Conservation (phyloP, 1,284 basidiomycete species). For the Cryptococcus wingfieldii region DNA sequence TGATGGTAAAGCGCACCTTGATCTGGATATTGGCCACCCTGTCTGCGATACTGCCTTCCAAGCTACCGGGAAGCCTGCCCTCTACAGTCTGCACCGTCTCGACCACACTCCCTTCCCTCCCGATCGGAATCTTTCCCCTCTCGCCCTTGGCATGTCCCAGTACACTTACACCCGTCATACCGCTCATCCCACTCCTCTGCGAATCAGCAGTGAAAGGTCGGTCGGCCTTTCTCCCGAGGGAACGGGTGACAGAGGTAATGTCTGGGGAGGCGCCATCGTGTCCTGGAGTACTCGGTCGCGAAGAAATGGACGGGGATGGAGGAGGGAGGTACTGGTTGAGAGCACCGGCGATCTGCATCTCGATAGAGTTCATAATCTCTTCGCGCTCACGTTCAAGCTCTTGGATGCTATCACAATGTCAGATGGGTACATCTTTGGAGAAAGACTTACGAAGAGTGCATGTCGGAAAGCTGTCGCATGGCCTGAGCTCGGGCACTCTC, state of each 20-base stretch:
- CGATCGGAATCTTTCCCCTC: background rate
- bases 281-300: slow-evolving; percentile 7
- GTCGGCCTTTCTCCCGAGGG: background rate
- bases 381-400: slow-evolving; percentile 46
- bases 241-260: background rate
- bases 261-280: background rate
- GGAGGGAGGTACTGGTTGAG: slow-evolving; percentile 17
- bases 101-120: background rate
- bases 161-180: slow-evolving; percentile 8
- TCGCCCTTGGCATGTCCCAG: slow-evolving; percentile 10
- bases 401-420: slow-evolving; percentile 29
- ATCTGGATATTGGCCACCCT: slow-evolving; percentile 22
- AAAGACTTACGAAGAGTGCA: slow-evolving; percentile 40
- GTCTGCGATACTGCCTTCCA: slow-evolving; percentile 12
- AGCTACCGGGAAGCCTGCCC: slow-evolving; percentile 1
- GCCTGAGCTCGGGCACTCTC: slow-evolving; percentile 43
- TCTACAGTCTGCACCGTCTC: slow-evolving; percentile 5
- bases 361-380: slow-evolving; percentile 45
- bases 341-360: slow-evolving; percentile 41
- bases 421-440: background rate
- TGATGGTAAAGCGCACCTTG: slow-evolving; percentile 13
- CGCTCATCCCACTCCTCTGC: background rate
- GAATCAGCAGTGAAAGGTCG: slow-evolving; percentile 4
- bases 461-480: slow-evolving; percentile 47
- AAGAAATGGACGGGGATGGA: slow-evolving; percentile 1